Base-by-base conservation (phyloP, 371 early-diverging fungal genomes). In the Rhizopus sp. region DNA sequence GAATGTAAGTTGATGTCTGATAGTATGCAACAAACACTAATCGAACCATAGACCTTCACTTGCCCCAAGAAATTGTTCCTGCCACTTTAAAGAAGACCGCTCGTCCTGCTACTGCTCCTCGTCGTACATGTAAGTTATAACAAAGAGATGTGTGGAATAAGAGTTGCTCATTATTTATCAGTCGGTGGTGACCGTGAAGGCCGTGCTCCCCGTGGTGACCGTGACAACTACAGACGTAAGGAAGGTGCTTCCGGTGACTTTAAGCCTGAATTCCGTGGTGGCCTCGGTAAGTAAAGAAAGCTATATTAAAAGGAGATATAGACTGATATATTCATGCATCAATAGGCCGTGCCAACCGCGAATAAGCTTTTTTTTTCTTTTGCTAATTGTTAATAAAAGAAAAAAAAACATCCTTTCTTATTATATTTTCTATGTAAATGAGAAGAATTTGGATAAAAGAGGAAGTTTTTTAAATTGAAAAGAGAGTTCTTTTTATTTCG, bases 21-120 rank as follows among this genome's bases (percentile, higher is more conserved):
- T 4, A 3, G 9, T 2, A 23, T 29, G 6, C 6, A 29, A 34
- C 13, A 15, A n/a, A 50, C 50, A 5, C 33, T 47, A 12, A 37
- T 16, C 29, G 72, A 46, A 42, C n/a, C 3, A n/a, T 57, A 73
- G 74, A 88, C 88, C 90, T 98, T 68, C 91, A 96, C 90, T 81
- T 98, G 62, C 97, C 98, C 65, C 83, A 87, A 66, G 95, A 94
- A 76, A 93, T 98, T 68, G 92, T 96, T 62, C 98, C 98, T 69
- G 88, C 93, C 72, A 95, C 98, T 68, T 84, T 92, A 89, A 94
- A 94, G 88, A 96, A 94, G 89, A 86, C 86, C 66, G 81, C 82
- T 60, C 88, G 89, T 72, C 74, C 83, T 46, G 62, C 85, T 62
- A 84, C 89, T 65, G 85, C 89, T 65, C 72, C 75, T 62, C 75